Evolutionary conservation across 345 rosid species (phyloP).

Genomic region (Chamaenerion angustifolium): DNA sequence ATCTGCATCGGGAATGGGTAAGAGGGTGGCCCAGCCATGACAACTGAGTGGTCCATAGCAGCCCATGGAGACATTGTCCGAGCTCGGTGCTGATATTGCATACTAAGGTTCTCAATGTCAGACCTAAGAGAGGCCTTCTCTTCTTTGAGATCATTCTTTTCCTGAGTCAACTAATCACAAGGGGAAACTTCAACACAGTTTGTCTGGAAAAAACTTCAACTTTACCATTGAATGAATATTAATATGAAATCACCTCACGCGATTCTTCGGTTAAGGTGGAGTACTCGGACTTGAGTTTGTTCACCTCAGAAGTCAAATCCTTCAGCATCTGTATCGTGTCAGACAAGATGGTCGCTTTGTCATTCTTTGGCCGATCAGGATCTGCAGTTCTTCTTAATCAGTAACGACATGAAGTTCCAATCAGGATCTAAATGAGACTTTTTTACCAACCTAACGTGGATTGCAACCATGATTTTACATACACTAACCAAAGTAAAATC

Average conservation of each 20-base stretch:
- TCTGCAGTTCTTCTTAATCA: conserved; percentile 22
- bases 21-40: conserved; percentile 54
- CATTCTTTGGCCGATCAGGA: conserved; percentile 84
- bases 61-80: conserved; percentile 62
- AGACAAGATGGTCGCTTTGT: conserved; percentile 67
- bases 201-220: neutral
- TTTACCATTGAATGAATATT: conserved; percentile 1
- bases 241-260: conserved; percentile 40
- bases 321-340: conserved; percentile 74
- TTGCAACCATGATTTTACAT: no score
- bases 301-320: conserved; percentile 68
- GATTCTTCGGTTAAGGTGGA: conserved; percentile 62
- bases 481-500: no score
- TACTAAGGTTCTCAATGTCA: conserved; percentile 56
- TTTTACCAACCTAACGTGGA: no score
- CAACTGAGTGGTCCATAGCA: conserved; percentile 50
- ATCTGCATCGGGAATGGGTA: conserved; percentile 62
- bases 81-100: conserved; percentile 64
- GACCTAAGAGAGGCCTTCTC: conserved; percentile 70
- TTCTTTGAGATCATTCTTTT: conserved; percentile 81
- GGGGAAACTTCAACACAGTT: neutral
- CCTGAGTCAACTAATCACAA: conserved; percentile 50
- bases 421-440: no score
- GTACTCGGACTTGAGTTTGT: conserved; percentile 63
- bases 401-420: no score